Evolutionary conservation across 768 basidiomycete genomes (phyloP), one percentile per base, ranked within the genome.

Genomic region (Lepiota brunneoincarnata): DNA sequence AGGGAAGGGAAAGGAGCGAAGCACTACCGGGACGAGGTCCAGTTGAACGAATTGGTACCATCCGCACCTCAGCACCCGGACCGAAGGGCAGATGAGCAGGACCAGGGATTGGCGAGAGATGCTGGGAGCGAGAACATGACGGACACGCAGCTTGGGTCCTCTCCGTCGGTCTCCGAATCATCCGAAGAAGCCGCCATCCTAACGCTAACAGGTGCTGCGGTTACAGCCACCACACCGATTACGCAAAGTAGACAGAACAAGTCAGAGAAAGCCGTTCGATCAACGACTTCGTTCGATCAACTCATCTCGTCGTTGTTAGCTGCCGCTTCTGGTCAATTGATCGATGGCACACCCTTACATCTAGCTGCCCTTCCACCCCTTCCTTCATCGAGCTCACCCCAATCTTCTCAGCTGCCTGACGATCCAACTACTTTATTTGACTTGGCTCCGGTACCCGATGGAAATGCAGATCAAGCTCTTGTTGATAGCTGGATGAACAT

Each of bases 401-500:
- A 10, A 12, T 18, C 20, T n/a, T 17, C 45, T n/a, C 44, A 54
- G 39, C 5, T 39, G 9, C 28, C 10, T 34, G 10, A 26, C 28
- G 23, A n/a, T 28, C n/a, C 28, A 10, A 6, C 20, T 35, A 7
- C 28, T 7, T 38, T 39, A 6, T 31, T 34, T 6, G 21, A 34
- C 17, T 2, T 21, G 12, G 15, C 44, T 26, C 37, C 41, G 21
- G 40, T 54, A 18, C 26, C 24, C 5, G 21, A 40, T 40, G 57
- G 57, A 28, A 57, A 58, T 12, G 59, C 67, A 37, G 79, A 81
- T 58, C 69, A 72, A 46, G 58, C 68, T 18, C 61, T 73, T 10
- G 73, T 79, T 56, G 76, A 82, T 56, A 76, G 71, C 35, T 82
- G 79, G 79, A 69, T 82, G 66, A 73, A 71, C 47, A 73, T 78